Evolutionary conservation across 1,139 yeast genomes (phyloP), one percentile per base, ranked within the genome.

Genomic region (Pichia sp.): DNA sequence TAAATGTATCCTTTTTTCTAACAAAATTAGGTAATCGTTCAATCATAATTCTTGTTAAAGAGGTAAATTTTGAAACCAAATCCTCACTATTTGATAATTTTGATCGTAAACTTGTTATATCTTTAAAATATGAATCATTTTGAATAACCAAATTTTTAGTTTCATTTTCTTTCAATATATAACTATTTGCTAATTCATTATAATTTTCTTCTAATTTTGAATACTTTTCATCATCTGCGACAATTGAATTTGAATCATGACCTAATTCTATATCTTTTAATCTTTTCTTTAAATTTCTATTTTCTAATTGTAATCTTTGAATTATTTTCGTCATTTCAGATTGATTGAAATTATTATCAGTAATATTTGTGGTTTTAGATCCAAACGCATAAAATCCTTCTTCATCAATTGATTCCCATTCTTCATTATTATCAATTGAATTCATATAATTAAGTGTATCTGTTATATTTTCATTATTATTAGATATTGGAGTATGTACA

Each of bases 51-150:
- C 26, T 42, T 16, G 45, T 33, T 29, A 49, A 43, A 4, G 31
- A 16, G 4, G 39, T 26, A 1, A 43, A 39, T 37, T 43, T 42
- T 2, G 32, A 35, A n/a, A 42, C 40, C 3, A 27, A 7, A 9
- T 45, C 40, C 28, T 45, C 40, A 8, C 28, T 38, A 25, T 39
- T 75, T 11, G 32, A 35, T 25, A 47, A 34, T 23, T 49, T 35
- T 5, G 34, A 31, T 20, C 41, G 37, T n/a, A 53, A 38, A 11
- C 29, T 39, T 6, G 48, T 40, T 4, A 49, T 35, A 30, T 53
- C 51, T 10, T 49, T 36, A 30, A 44, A 40, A 38, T 49, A 47
- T 3, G 41, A 24, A 11, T 42, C 40, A 39, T 50, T 51, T 37
- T 51, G 45, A 3, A 29, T 23, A 6, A 30, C 37, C 23, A 51